These are phyloP conservation scores for Celoporthe dispersa DNA, from an alignment of 2,329 filamentous ascomycete genomes.

Conservation along the genomic window DNA sequence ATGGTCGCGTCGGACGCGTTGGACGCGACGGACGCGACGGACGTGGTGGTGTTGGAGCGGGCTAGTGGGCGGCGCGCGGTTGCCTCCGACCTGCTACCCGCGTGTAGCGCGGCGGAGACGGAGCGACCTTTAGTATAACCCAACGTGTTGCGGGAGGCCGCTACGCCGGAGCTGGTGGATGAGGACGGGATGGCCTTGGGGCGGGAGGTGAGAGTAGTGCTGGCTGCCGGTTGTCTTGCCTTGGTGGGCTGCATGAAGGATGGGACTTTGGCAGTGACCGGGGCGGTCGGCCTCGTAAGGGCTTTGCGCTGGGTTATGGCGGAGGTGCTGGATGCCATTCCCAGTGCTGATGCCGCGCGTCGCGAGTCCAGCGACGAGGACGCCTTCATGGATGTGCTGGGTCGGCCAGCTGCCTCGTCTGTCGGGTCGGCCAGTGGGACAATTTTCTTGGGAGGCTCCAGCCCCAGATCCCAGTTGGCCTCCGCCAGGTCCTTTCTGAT, in stretches of 20 bases:
- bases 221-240: conserved; percentile 42
- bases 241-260: conserved; percentile 28
- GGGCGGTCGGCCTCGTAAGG: conserved; percentile 28
- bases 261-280: conserved; percentile 28
- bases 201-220: conserved; percentile 37
- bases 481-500: conserved; percentile 70
- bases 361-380: conserved; percentile 60
- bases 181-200: conserved; percentile 49
- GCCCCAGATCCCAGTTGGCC: conserved; percentile 31
- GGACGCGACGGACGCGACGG: conserved; percentile 29
- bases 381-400: conserved; percentile 24
- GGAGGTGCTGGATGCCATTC: conserved; percentile 42
- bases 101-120: conserved; percentile 51
- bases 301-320: conserved; percentile 34
- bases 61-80: conserved; percentile 32
- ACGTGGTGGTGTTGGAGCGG: conserved; percentile 42
- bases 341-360: conserved; percentile 57
- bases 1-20: conserved; percentile 49
- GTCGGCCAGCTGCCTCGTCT: conserved; percentile 28
- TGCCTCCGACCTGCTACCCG: conserved; percentile 29
- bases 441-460: conserved; percentile 52
- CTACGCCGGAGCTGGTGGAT: conserved; percentile 62
- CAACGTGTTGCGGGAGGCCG: conserved; percentile 78
- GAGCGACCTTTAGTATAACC: conserved; percentile 81
- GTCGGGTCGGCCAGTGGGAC: conserved; percentile 35